phyloP scores from a whole-genome alignment of 2,329 filamentous ascomycete genomes.

The Aspergillus awamori region DNA sequence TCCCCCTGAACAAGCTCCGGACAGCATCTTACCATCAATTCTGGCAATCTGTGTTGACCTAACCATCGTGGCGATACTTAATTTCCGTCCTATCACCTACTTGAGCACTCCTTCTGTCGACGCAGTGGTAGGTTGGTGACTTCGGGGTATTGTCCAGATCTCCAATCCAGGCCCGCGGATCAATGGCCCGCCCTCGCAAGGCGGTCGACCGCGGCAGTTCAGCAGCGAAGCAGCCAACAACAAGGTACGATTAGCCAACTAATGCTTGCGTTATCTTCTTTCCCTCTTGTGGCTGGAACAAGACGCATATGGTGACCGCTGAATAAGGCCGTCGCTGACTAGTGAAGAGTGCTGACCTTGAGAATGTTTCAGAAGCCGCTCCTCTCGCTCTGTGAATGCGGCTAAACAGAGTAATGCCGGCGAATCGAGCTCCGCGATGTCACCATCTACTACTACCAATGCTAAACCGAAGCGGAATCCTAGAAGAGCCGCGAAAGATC shows the following conservation, averaged over 20 bases:
- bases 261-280: not conserved
- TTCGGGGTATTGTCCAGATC: slow-evolving; percentile 27
- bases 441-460: slow-evolving; percentile 19
- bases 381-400: slow-evolving; percentile 30
- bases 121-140: not conserved
- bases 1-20: slow-evolving; percentile 1
- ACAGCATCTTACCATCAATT: slow-evolving; percentile 71
- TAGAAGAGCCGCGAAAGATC: slow-evolving; percentile 37
- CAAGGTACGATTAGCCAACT: slow-evolving; percentile 23
- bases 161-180: slow-evolving; percentile 17
- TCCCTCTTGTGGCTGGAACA: not conserved
- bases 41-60: slow-evolving; percentile 91
- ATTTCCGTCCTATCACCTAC: not conserved
- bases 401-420: slow-evolving; percentile 29
- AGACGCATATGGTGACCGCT: not conserved
- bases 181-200: slow-evolving; percentile 39
- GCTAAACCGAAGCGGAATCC: slow-evolving; percentile 37
- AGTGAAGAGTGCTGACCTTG: slow-evolving; percentile 6
- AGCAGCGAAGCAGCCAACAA: slow-evolving; percentile 12
- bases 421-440: slow-evolving; percentile 31
- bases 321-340: not conserved
- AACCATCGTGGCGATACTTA: slow-evolving; percentile 63
- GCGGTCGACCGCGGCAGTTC: slow-evolving; percentile 41
- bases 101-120: not conserved
- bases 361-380: slow-evolving; percentile 28